These are phyloP conservation scores for Erythrophleum fordii DNA, from an alignment of 306 rosid genomes.

Conservation along the genomic window DNA sequence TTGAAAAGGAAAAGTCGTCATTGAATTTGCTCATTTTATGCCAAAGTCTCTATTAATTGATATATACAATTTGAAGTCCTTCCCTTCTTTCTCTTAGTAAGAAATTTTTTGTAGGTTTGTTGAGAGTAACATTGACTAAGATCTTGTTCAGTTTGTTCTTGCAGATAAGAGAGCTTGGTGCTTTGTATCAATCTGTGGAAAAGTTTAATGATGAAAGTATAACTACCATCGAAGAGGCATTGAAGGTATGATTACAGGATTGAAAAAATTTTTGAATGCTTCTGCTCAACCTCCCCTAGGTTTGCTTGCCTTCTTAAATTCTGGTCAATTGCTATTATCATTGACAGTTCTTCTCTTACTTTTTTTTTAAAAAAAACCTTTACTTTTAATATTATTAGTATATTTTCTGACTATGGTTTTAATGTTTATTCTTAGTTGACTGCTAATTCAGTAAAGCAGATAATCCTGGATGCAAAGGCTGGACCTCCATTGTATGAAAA, in stretches of 20 bases:
- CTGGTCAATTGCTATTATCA: conserved; percentile 6
- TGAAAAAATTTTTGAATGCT: conserved; percentile 15
- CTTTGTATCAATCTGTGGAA: conserved; percentile 43
- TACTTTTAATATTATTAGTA: background rate
- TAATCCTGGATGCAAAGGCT: conserved; percentile 81
- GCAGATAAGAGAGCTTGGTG: conserved; percentile 73
- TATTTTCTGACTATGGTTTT: conserved; percentile 35
- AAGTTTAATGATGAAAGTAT: conserved; percentile 57
- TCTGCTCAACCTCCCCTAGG: background rate
- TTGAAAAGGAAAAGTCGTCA: background rate
- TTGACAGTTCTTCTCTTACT: conserved; percentile 2
- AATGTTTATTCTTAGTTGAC: conserved; percentile 52
- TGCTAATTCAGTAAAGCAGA: conserved; percentile 69
- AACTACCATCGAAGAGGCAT: conserved; percentile 78
- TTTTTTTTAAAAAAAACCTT: conserved; percentile 19
- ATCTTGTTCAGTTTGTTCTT: conserved; percentile 46
- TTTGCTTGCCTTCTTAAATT: conserved; percentile 13
- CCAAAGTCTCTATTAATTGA: conserved; percentile 5
- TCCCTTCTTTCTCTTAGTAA: background rate
- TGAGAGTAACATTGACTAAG: conserved; percentile 45
- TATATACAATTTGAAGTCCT: conserved; percentile 14
- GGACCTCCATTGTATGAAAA: conserved; percentile 89
- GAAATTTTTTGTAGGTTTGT: background rate
- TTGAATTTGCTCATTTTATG: background rate
- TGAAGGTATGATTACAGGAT: conserved; percentile 53